Evolutionary conservation across 352 stramenopile genomes (phyloP).

Genomic region (Paralagenidium karlingii): DNA sequence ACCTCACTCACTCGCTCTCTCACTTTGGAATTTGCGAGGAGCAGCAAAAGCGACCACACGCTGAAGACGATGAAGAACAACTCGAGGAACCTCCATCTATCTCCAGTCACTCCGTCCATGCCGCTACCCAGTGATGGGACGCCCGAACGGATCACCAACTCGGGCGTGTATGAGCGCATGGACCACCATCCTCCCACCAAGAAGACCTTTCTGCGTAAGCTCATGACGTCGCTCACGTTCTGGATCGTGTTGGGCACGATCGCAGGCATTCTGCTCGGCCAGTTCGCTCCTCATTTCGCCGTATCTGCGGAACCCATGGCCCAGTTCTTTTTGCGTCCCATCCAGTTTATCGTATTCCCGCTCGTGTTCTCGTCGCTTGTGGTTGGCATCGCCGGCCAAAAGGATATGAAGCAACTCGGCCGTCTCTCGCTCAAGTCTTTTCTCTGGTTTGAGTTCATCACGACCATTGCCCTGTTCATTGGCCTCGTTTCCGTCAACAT

Average conservation of each 20-base stretch:
- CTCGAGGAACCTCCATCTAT: too few relatives aligned
- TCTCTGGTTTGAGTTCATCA: constrained; percentile 54
- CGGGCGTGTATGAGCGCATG: constrained; percentile 13
- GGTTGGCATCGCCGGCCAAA: constrained; percentile 36
- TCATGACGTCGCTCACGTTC: constrained; percentile 41
- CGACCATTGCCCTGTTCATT: constrained; percentile 27
- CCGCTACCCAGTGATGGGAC: too few relatives aligned
- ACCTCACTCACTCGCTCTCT: too few relatives aligned
- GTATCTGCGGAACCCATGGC: constrained; percentile 33
- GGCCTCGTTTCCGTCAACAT: constrained; percentile 39
- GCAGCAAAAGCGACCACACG: too few relatives aligned
- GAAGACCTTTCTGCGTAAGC: constrained; percentile 16
- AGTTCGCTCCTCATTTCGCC: constrained; percentile 27
- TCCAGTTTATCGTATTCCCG: constrained; percentile 56
- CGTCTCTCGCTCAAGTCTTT: constrained; percentile 38
- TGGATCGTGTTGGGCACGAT: constrained; percentile 37
- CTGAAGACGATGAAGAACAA: too few relatives aligned
- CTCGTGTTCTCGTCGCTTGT: constrained; percentile 52
- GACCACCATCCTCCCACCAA: constrained; percentile 9
- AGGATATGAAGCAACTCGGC: constrained; percentile 44
- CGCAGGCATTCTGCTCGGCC: constrained; percentile 28
- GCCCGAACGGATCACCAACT: too few relatives aligned
- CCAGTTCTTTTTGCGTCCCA: constrained; percentile 32
- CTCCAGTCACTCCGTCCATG: too few relatives aligned
- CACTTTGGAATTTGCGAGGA: too few relatives aligned